A percentile compares a stretch with the other conserved stretches of the same genome.
These are phyloP conservation scores for Amniculicola lignicola DNA, from an alignment of 495 filamentous ascomycete species.

Conservation along the genomic window DNA sequence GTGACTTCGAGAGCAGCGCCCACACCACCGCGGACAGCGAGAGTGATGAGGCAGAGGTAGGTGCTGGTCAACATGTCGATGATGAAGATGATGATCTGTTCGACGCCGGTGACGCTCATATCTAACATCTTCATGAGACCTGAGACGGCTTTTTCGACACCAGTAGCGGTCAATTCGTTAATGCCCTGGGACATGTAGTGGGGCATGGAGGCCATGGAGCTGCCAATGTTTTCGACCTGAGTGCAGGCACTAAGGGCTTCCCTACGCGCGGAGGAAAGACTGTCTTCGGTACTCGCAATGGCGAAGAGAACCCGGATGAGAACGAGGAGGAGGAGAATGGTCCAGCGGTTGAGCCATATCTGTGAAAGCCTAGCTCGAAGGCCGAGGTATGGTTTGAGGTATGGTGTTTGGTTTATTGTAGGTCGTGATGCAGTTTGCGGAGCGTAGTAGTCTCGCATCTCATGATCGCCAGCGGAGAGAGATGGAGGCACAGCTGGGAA, in stretches of 20 bases:
- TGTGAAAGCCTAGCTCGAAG: conserved; percentile 86
- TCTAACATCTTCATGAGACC: conserved; percentile 72
- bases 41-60: conserved; percentile 79
- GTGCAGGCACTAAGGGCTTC: conserved; percentile 87
- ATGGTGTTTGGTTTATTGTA: conserved; percentile 51
- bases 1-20: conserved; percentile 65
- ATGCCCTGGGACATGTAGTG: conserved; percentile 85
- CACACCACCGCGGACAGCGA: conserved; percentile 74
- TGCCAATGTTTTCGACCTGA: conserved; percentile 89
- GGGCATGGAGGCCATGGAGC: conserved; percentile 95
- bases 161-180: conserved; percentile 75
- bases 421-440: conserved; percentile 47
- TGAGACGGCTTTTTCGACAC: conserved; percentile 72
- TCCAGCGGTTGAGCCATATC: conserved; percentile 97
- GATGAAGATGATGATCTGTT: conserved; percentile 83
- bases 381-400: conserved; percentile 89
- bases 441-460: conserved; percentile 53
- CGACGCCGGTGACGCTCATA: conserved; percentile 75
- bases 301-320: conserved; percentile 77
- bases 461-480: conserved; percentile 54
- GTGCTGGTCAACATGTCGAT: conserved; percentile 86
- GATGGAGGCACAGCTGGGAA: conserved; percentile 49
- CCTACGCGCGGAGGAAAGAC: conserved; percentile 68
- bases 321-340: conserved; percentile 79
- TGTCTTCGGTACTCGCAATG: conserved; percentile 62